Percentiles rank a stretch among this genome's conserved stretches.
Evolutionary conservation across 306 rosid species (phyloP).

Genomic region (Coriaria nepalensis): DNA sequence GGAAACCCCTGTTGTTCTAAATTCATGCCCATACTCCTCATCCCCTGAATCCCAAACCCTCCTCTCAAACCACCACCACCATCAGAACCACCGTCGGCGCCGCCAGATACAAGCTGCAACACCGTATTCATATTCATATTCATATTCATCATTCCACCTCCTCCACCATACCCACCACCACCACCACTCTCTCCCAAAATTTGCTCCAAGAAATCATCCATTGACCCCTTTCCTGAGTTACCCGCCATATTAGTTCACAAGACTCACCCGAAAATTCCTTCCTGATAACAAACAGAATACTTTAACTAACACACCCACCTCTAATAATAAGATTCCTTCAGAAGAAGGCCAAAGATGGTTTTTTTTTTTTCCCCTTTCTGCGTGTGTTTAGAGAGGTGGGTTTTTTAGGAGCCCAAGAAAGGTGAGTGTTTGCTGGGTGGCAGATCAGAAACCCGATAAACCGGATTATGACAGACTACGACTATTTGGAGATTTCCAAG

Average conservation of each 20-base stretch:
- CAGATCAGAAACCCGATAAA: conserved; percentile 35
- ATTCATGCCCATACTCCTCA: conserved; percentile 24
- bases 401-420: conserved; percentile 15
- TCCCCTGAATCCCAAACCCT: conserved; percentile 20
- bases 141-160: conserved; percentile 33
- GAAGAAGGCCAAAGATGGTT: too few relatives aligned
- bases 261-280: neutral
- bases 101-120: conserved; percentile 45
- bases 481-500: conserved; percentile 22
- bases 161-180: conserved; percentile 19
- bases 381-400: conserved; percentile 7
- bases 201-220: conserved; percentile 52
- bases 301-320: too few relatives aligned
- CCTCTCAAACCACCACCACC: conserved; percentile 21
- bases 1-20: conserved; percentile 50
- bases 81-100: conserved; percentile 10
- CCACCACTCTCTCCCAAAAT: conserved; percentile 39
- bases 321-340: too few relatives aligned
- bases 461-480: conserved; percentile 11
- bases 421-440: conserved; percentile 31
- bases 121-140: conserved; percentile 42
- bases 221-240: conserved; percentile 56
- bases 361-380: neutral
- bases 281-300: too few relatives aligned
- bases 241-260: conserved; percentile 40